Percentiles rank a stretch among this genome's conserved stretches.
These are phyloP conservation scores for Ambrosiella cleistominuta DNA, from an alignment of 2,329 filamentous ascomycete genomes.

Conservation along the genomic window DNA sequence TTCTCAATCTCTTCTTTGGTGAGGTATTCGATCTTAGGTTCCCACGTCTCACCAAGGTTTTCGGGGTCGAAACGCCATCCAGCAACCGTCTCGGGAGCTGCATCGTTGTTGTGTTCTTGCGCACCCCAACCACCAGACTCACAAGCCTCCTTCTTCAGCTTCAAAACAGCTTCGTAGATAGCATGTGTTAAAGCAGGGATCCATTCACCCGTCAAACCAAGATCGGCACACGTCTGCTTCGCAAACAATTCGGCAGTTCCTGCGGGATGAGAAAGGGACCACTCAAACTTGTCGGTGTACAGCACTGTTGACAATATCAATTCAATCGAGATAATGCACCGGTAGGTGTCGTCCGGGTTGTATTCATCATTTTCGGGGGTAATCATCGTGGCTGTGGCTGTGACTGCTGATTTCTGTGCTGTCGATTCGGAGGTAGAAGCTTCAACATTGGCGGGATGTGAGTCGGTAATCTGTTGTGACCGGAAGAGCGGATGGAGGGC, in stretches of 20 bases:
- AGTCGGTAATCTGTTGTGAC: conserved; percentile 22
- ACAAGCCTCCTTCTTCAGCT: conserved; percentile 88
- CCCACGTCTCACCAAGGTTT: conserved; percentile 68
- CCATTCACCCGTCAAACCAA: conserved; percentile 84
- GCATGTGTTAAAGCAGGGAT: conserved; percentile 85
- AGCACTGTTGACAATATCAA: conserved; percentile 82
- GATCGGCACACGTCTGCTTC: conserved; percentile 77
- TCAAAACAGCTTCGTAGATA: conserved; percentile 86
- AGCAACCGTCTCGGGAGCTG: conserved; percentile 62
- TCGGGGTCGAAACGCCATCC: conserved; percentile 95
- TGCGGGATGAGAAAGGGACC: conserved; percentile 82
- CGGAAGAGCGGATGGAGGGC: conserved; percentile 88
- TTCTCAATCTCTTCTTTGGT: conserved; percentile 97
- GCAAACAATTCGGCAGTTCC: conserved; percentile 87
- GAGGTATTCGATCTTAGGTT: conserved; percentile 62
- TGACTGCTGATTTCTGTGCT: conserved; percentile 34
- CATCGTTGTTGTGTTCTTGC: conserved; percentile 70
- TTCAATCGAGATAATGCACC: conserved; percentile 78
- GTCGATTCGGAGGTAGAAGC: conserved; percentile 14
- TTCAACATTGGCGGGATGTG: conserved; percentile 17
- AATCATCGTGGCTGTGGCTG: conserved; percentile 47
- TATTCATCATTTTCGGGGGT: conserved; percentile 39
- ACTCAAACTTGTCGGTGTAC: conserved; percentile 95
- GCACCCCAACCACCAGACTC: conserved; percentile 63
- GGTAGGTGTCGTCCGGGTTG: conserved; percentile 86